These are phyloP conservation scores for Miscanthus lutarioriparius DNA, from an alignment of 176 grass and related monocot genomes.

Conservation along the genomic window DNA sequence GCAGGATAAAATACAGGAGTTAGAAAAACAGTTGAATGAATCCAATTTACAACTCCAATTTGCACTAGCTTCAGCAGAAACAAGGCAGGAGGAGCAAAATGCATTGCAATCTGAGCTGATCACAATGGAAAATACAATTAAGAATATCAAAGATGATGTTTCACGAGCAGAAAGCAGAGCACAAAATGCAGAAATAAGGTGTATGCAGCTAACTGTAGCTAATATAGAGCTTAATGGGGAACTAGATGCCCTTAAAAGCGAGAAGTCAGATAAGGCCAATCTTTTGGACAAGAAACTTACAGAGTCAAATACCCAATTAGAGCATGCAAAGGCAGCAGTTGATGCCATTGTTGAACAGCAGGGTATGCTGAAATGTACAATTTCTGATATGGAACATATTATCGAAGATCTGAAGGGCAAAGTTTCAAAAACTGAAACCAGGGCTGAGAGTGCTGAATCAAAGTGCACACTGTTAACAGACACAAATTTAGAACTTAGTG, in stretches of 20 bases:
- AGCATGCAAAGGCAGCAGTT: slow-evolving; percentile 84
- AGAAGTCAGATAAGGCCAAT: slow-evolving; percentile 49
- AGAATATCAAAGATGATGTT: slow-evolving; percentile 61
- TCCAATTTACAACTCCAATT: slow-evolving; percentile 49
- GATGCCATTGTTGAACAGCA: slow-evolving; percentile 82
- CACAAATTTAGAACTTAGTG: slow-evolving; percentile 84
- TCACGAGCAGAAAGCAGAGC: slow-evolving; percentile 65
- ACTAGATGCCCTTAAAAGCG: slow-evolving; percentile 46
- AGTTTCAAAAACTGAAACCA: slow-evolving; percentile 78
- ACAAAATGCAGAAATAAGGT: slow-evolving; percentile 68
- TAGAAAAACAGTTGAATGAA: slow-evolving; percentile 51
- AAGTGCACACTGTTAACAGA: slow-evolving; percentile 67
- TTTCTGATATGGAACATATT: slow-evolving; percentile 83
- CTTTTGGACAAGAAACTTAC: slow-evolving; percentile 64
- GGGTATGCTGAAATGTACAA: slow-evolving; percentile 61
- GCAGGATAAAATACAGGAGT: slow-evolving; percentile 41
- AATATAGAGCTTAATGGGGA: slow-evolving; percentile 66
- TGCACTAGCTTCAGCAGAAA: slow-evolving; percentile 45
- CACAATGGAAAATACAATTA: slow-evolving; percentile 54
- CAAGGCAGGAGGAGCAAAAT: slow-evolving; percentile 53
- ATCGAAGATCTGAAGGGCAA: slow-evolving; percentile 85
- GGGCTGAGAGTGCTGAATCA: slow-evolving; percentile 71
- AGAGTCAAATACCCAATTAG: slow-evolving; percentile 75
- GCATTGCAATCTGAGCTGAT: slow-evolving; percentile 38
- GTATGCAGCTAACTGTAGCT: slow-evolving; percentile 50